Evolutionary conservation across 371 early-diverging fungal genomes (phyloP), one percentile per base, ranked within the genome.

Genomic region (Syncephalis plumigaleata): DNA sequence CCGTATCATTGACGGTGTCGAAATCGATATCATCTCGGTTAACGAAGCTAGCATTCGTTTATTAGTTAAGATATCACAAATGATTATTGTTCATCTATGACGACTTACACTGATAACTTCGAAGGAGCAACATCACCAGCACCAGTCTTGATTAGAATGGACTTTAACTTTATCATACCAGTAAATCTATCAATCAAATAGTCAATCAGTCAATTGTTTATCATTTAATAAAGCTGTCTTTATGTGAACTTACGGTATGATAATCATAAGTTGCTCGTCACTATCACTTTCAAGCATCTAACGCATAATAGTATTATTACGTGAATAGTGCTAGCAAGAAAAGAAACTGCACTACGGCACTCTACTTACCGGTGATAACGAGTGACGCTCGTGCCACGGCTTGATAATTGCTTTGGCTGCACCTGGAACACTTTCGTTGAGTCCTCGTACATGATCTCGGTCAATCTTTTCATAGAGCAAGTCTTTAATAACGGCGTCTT

Each of bases 1-100:
- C 54, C 16, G 74, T 70, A 15, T 65, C 63, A 2, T 84, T 82
- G 3, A 81, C 87, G 13, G 61, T 75, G 53, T 86, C 88, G 63
- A 95, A 95, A 58, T 95, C 93, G 36, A 95, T 55, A 59, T 85
- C 84, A 25, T 90, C 88, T 5, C 75, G 66, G 62, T 93, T 95
- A 52, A 86, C 75, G 56, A 81, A 90, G 8, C 87, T 87, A 46
- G 27, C 22, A 27, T 44, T 1, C 4, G 13, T 31, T n/a, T n/a
- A n/a, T n/a, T n/a, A n/a, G n/a, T n/a, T n/a, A n/a, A n/a, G n/a
- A n/a, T n/a, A n/a, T n/a, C n/a, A n/a, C n/a, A n/a, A n/a, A n/a
- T n/a, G n/a, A n/a, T n/a, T n/a, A n/a, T n/a, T n/a, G n/a, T n/a
- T n/a, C n/a, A n/a, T n/a, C n/a, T n/a, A n/a, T n/a, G n/a, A n/a